Percentiles rank a stretch among this genome's conserved stretches.
phyloP scores from a whole-genome alignment of 129 eudicot species.

The Flaveria robusta region DNA sequence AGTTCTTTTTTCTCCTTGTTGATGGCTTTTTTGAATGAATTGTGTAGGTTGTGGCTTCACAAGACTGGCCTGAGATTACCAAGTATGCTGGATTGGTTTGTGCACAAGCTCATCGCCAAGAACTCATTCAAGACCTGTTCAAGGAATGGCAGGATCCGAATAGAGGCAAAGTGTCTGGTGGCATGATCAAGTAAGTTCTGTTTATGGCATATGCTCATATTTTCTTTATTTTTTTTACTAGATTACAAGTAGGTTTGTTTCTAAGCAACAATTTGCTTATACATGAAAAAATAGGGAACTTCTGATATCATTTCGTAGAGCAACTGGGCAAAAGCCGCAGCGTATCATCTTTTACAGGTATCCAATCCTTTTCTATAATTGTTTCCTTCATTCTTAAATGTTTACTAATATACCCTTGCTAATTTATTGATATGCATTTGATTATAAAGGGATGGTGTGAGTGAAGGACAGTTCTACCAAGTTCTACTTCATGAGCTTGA shows the following conservation, averaged over 20 bases:
- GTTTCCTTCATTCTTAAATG: not conserved
- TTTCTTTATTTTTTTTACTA: not conserved
- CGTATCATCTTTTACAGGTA: conserved; percentile 89
- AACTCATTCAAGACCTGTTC: conserved; percentile 79
- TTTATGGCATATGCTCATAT: not conserved
- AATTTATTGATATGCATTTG: not conserved
- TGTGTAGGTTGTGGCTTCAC: conserved; percentile 87
- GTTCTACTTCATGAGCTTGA: conserved; percentile 85
- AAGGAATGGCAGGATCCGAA: conserved; percentile 83
- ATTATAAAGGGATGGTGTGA: conserved; percentile 82
- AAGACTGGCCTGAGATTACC: conserved; percentile 94
- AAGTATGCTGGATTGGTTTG: conserved; percentile 90
- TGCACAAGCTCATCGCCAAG: conserved; percentile 95
- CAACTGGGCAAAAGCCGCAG: conserved; percentile 76
- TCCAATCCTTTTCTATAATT: not conserved
- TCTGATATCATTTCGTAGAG: conserved; percentile 71
- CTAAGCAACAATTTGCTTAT: not conserved
- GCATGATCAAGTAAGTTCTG: conserved; percentile 77
- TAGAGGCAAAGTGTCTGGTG: conserved; percentile 68
- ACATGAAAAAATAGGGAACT: conserved; percentile 56
- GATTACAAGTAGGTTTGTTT: not conserved
- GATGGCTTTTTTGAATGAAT: not conserved
- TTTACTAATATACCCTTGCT: not conserved
- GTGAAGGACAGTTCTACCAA: conserved; percentile 93
- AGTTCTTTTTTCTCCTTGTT: not conserved